Percentiles rank a stretch among this genome's conserved stretches.
Conservation (phyloP, 331 rosid genomes). For the Acacia pycnantha region DNA sequence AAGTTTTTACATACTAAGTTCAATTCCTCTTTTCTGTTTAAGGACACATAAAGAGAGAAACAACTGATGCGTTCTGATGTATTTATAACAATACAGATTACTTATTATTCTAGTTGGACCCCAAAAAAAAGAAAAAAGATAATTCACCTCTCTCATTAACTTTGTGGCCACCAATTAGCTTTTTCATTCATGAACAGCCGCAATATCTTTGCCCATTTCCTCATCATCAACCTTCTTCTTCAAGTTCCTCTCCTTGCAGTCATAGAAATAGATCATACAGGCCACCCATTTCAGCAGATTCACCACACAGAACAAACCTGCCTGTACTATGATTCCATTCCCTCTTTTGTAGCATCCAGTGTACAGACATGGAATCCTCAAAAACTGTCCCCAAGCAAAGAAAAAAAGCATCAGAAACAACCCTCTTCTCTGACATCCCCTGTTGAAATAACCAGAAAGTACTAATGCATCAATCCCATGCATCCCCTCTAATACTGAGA, state of each 20-base stretch:
- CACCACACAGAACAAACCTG: slow-evolving; percentile 39
- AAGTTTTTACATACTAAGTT: background rate
- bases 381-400: slow-evolving; percentile 42
- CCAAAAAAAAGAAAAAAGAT: background rate
- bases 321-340: slow-evolving; percentile 37
- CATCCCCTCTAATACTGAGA: slow-evolving; percentile 52
- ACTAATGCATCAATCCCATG: slow-evolving; percentile 35
- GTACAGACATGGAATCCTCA: slow-evolving; percentile 40
- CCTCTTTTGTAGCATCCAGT: slow-evolving; percentile 43
- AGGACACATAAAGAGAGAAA: background rate
- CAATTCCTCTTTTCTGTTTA: background rate
- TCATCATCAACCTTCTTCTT: slow-evolving; percentile 53
- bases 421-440: slow-evolving; percentile 37
- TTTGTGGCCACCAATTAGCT: background rate
- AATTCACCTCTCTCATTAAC: background rate
- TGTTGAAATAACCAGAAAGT: slow-evolving; percentile 30
- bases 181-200: slow-evolving; percentile 18
- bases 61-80: background rate
- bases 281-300: slow-evolving; percentile 62
- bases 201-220: slow-evolving; percentile 26
- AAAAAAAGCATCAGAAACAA: slow-evolving; percentile 57
- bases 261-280: slow-evolving; percentile 49
- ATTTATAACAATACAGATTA: background rate
- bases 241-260: slow-evolving; percentile 46
- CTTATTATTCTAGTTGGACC: background rate